Evolutionary conservation across 1,139 yeast genomes (phyloP), one percentile per base, ranked within the genome.

Genomic region (Pichia sp.): DNA sequence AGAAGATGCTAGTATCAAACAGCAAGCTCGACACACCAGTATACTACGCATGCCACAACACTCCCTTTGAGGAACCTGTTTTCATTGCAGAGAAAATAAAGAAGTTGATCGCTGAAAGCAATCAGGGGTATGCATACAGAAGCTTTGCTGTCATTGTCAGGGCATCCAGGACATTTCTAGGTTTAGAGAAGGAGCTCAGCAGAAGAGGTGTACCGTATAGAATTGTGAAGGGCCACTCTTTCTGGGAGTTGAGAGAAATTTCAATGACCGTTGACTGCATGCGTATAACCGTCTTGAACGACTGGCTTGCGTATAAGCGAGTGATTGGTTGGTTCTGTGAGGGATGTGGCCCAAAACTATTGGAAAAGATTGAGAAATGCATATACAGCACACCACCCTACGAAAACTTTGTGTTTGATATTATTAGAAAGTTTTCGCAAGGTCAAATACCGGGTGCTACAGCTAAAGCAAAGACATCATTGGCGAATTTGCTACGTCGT

Each of bases 221-320:
- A 12, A 68, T 87, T 49, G 65, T 80, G 1, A 74, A 79, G 35
- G 96, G 96, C 0, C 65, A 66, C 34, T 79, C 85, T 1, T 84
- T 86, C 50, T 84, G 94, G 88, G 87, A 83, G 28, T 60, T 83
- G 24, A 72, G 71, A 40, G 95, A 85, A 52, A 78, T 85, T 12
- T 62, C 66, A 15, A 62, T 73, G 0, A 64, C 84, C 37, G 43
- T 87, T 33, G 84, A 79, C 51, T 75, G 79, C 45, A 53, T 91
- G 22, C 65, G 84, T 34, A 73, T 77, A 1, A 63, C 83, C 10
- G 65, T 73, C 4, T 72, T 77, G 27, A 72, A 69, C 14, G 94
- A 84, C 51, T 62, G 72, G 37, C 55, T 73, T 22, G 84, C 94
- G 0, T 62, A 74, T 26, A 45, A 72, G 19, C 61, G 85, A 27